Base-by-base conservation (phyloP, 2,329 filamentous ascomycete genomes). In the Colletotrichum gloeosporioides region DNA sequence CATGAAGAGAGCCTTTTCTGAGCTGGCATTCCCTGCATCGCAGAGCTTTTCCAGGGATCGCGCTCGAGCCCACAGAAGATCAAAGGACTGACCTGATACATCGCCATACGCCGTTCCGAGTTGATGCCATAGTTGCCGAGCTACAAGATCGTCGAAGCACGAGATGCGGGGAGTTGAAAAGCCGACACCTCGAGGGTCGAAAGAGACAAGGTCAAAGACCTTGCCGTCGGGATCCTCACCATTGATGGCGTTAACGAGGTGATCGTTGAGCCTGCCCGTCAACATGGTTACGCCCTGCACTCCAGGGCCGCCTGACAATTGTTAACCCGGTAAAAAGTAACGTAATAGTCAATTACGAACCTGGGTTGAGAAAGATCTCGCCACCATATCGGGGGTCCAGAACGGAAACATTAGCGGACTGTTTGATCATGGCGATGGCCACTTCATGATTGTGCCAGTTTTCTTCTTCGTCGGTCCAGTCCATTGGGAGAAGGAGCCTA, bases 131-230 rank as follows among this genome's bases (percentile, higher is more conserved):
- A 72, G 53, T 6, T 72, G 70, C 1, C 70, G 70, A 8, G 31
- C 27, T 10, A 72, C 12, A 13, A 57, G 63, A 25, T 72, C 32
- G 4, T 53, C 70, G 18, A 72, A 61, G 32, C 62, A 72, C 4
- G 70, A 72, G 18, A 61, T 72, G 2, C 65, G 25, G n/a, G 65
- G 55, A 6, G 71, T 73, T 39, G 71, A 63, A 25, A 69, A 63
- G 16, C 65, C 71, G n/a, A 89, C 81, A 5, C 88, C 88, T 7
- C 88, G 86, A 0, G 88, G 87, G 76, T 89, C 88, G 68, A 89
- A 90, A 0, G 84, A 84, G 2, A 90, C 72, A 1, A 90, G 78
- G 76, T 90, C 87, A 71, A 87, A 88, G 2, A 81, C 82, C 57
- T 89, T 87, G 12, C 88, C 87, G 0, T 27, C 53, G 8, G 63